Evolutionary conservation across 768 basidiomycete genomes (phyloP).

Genomic region (Leucosporidium yakuticum): DNA sequence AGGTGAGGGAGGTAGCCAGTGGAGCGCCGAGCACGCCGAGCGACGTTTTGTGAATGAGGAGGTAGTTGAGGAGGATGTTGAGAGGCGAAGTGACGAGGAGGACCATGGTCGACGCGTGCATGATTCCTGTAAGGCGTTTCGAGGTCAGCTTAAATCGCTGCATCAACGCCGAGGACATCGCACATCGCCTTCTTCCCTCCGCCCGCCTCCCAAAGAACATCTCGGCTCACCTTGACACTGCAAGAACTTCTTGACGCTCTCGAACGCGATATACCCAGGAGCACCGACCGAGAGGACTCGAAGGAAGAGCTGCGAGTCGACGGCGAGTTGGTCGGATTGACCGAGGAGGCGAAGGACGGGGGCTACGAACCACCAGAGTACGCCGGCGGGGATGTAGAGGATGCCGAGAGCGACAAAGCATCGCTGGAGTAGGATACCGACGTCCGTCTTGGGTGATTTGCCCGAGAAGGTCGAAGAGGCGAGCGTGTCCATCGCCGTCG

Average conservation of each 20-base stretch:
- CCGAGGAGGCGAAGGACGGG: conserved; percentile 60
- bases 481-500: conserved; percentile 53
- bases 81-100: conserved; percentile 61
- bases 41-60: conserved; percentile 59
- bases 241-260: conserved; percentile 70
- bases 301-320: conserved; percentile 60
- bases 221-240: conserved; percentile 57
- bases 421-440: conserved; percentile 66
- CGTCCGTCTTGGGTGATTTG: conserved; percentile 56
- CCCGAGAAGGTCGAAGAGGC: conserved; percentile 68
- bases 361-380: conserved; percentile 61
- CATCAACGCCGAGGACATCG: background rate
- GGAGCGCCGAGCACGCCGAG: conserved; percentile 64
- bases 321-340: conserved; percentile 55
- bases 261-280: conserved; percentile 69
- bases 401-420: conserved; percentile 61
- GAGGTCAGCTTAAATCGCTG: conserved; percentile 2
- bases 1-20: conserved; percentile 61
- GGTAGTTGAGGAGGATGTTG: conserved; percentile 58
- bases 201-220: too few species aligned
- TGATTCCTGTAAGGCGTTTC: conserved; percentile 54
- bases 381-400: conserved; percentile 58
- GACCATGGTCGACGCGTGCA: conserved; percentile 63
- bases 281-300: conserved; percentile 60
- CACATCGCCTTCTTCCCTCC: too few species aligned